A percentile compares a stretch with the other conserved stretches of the same genome.
phyloP scores from a whole-genome alignment of 805 yeast genomes.

The Candida suzukii region DNA sequence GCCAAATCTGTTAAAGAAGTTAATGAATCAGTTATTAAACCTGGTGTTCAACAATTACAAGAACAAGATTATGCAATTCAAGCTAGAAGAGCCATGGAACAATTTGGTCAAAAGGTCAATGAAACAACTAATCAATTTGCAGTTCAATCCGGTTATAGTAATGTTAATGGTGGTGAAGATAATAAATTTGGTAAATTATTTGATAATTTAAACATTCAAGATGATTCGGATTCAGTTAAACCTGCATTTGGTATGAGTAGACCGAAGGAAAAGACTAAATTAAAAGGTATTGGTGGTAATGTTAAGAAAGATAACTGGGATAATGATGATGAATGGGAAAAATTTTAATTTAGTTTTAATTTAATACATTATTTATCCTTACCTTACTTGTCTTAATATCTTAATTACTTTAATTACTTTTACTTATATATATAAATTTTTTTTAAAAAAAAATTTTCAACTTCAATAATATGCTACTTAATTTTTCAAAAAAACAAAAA shows the following conservation, averaged over 20 bases:
- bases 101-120: conserved; percentile 90
- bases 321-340: conserved; percentile 60
- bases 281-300: conserved; percentile 39
- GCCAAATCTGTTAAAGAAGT: conserved; percentile 80
- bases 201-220: conserved; percentile 39
- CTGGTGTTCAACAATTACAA: conserved; percentile 75
- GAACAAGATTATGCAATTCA: conserved; percentile 75
- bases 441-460: too few relatives aligned
- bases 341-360: too few relatives aligned
- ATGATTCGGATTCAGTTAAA: conserved; percentile 30
- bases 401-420: too few relatives aligned
- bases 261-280: conserved; percentile 53
- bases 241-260: conserved; percentile 63
- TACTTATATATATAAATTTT: too few relatives aligned
- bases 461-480: too few relatives aligned
- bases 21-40: conserved; percentile 82
- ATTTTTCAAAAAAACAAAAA: too few relatives aligned
- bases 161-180: conserved; percentile 33
- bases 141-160: background rate
- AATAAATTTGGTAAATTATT: conserved; percentile 47
- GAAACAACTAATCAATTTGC: conserved; percentile 58
- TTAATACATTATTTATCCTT: too few relatives aligned
- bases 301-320: conserved; percentile 30
- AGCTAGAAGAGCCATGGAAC: conserved; percentile 90
- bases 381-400: too few relatives aligned